Conservation (phyloP, 441 rosid genomes). For the Gossypium trilobum region DNA sequence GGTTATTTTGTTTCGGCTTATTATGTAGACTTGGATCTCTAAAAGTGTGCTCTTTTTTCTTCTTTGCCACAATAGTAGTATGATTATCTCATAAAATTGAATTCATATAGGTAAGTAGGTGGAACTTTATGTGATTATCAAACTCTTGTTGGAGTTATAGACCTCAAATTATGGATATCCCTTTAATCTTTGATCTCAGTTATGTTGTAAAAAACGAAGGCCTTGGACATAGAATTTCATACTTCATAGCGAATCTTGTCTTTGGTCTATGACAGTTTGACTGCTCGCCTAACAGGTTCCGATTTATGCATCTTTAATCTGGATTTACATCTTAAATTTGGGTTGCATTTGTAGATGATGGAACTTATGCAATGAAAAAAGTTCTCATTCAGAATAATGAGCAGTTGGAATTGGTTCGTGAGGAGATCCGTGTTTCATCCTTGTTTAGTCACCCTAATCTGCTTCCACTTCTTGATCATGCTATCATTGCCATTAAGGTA, state of each 20-base stretch:
- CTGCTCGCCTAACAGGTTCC: background rate
- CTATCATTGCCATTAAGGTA: conserved; percentile 85
- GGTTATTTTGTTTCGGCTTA: background rate
- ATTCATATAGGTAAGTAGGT: background rate
- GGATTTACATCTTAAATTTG: background rate
- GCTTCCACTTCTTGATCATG: conserved; percentile 97
- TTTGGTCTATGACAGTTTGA: background rate
- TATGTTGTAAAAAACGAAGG: background rate
- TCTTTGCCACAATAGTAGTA: background rate
- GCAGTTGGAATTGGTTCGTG: conserved; percentile 83
- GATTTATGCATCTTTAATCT: background rate
- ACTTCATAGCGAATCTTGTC: background rate
- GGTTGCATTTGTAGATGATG: conserved; percentile 52
- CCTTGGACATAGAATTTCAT: background rate
- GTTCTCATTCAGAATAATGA: conserved; percentile 84
- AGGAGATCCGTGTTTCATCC: conserved; percentile 94
- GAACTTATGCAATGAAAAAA: conserved; percentile 95
- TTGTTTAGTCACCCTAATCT: conserved; percentile 75
- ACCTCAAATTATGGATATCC: background rate
- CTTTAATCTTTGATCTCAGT: conserved; percentile 2
- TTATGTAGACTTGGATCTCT: background rate
- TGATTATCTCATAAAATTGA: background rate
- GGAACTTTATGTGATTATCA: background rate
- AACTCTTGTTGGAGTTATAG: background rate
- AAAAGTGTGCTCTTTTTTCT: background rate